These are phyloP conservation scores for Hemileccinum impolitum DNA, from an alignment of 768 basidiomycete genomes.

Conservation along the genomic window DNA sequence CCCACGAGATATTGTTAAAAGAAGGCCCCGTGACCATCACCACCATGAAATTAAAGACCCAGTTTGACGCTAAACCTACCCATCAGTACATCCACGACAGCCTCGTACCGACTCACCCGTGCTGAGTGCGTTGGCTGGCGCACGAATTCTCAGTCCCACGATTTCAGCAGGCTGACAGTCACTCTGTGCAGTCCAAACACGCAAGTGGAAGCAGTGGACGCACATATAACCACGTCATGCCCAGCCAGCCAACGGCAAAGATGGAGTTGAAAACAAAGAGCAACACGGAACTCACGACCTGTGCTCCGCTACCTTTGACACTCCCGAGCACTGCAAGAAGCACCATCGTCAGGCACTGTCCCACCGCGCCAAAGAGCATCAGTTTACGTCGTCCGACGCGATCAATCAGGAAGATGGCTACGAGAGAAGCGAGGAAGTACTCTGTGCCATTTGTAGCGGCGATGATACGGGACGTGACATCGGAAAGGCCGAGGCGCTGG, in stretches of 20 bases:
- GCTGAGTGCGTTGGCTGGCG: slow-evolving; percentile 61
- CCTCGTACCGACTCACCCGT: slow-evolving; percentile 34
- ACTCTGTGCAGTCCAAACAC: background rate
- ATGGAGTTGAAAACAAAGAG: slow-evolving; percentile 71
- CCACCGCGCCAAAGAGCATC: slow-evolving; percentile 67
- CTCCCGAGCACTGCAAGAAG: slow-evolving; percentile 58
- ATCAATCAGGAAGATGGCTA: slow-evolving; percentile 72
- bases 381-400: slow-evolving; percentile 68
- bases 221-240: slow-evolving; percentile 70
- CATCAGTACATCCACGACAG: background rate
- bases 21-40: slow-evolving; percentile 62
- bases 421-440: slow-evolving; percentile 66
- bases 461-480: slow-evolving; percentile 57
- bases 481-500: slow-evolving; percentile 55
- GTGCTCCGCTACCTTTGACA: slow-evolving; percentile 43
- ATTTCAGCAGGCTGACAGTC: slow-evolving; percentile 57
- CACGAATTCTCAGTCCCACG: slow-evolving; percentile 57
- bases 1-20: slow-evolving; percentile 56
- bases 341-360: slow-evolving; percentile 56
- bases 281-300: slow-evolving; percentile 50
- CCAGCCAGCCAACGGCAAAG: slow-evolving; percentile 68
- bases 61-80: slow-evolving; percentile 33
- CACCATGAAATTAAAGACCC: slow-evolving; percentile 57
- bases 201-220: slow-evolving; percentile 17
- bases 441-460: slow-evolving; percentile 70